Evolutionary conservation across 2,329 filamentous ascomycete genomes (phyloP), one percentile per base, ranked within the genome.

Genomic region (Cladosporium sp.): DNA sequence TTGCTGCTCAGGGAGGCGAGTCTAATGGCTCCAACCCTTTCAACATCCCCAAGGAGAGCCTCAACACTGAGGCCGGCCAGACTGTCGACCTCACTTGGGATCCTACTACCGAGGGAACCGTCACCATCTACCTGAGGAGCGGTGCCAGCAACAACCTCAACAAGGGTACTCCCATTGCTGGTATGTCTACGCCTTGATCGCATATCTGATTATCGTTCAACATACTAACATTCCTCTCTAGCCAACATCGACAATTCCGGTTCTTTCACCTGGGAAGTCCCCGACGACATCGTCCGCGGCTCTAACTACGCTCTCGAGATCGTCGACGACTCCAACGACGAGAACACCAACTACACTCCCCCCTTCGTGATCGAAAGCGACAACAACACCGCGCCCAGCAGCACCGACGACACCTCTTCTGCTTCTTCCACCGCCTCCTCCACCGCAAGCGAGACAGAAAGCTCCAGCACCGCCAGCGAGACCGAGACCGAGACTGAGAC

Each of bases 251-350:
- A 62, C 53, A 80, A 80, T 66, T 66, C 62, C 40, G 76, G 76
- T 51, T 69, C 62, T 53, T 78, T 69, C 67, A 72, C 69, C 50
- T 78, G 77, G 70, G 65, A 63, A 29, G 69, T 75, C 4, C 68
- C 72, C 18, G 50, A 61, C 42, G 57, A 65, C 51, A 63, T 74
- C 50, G 66, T 67, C 39, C 66, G 69, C 45, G 69, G 72, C 56
- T 64, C 64, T 33, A 69, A 74, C 61, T 80, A 79, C 69, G 74
- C 75, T 51, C 65, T 80, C 54, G 68, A 78, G 60, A 80, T 80
- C 59, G 65, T 77, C 60, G 65, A 69, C 56, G 76, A 77, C 57
- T 55, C 56, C 6, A 59, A 79, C 64, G 42, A 67, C 7, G 52
- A 46, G 42, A 59, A 71, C 53, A 67, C 65, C 63, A 80, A 80